phyloP scores from a whole-genome alignment of 1,284 basidiomycete species.

The Trametes pubescens region DNA sequence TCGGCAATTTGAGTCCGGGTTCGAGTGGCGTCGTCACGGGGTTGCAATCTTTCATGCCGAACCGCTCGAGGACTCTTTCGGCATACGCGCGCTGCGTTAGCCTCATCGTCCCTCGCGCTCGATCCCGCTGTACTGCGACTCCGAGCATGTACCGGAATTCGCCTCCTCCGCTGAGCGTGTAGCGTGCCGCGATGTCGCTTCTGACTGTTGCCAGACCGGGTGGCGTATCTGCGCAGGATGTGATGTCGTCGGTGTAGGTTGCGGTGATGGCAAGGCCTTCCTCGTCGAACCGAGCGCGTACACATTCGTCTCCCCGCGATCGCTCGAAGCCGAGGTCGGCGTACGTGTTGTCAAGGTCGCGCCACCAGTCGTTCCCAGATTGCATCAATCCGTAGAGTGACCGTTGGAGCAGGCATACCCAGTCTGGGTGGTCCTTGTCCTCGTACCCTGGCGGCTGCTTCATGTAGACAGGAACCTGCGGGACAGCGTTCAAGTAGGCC shows the following conservation, averaged over 20 bases:
- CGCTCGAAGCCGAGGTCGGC: background rate
- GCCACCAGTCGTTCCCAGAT: background rate
- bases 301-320: background rate
- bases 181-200: background rate
- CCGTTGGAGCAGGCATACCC: slow-evolving; percentile 31
- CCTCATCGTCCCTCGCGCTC: slow-evolving; percentile 19
- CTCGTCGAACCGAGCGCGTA: background rate
- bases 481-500: slow-evolving; percentile 46
- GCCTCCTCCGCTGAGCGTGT: background rate
- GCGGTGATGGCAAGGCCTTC: background rate
- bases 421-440: slow-evolving; percentile 26
- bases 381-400: slow-evolving; percentile 39
- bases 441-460: slow-evolving; percentile 42
- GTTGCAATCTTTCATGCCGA: slow-evolving; percentile 26
- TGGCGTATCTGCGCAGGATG: background rate
- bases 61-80: slow-evolving; percentile 27
- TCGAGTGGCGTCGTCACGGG: slow-evolving; percentile 33
- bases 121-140: background rate
- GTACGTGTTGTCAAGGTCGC: background rate
- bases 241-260: background rate
- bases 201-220: background rate
- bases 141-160: slow-evolving; percentile 9
- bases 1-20: slow-evolving; percentile 22
- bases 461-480: slow-evolving; percentile 53
- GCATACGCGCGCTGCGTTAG: slow-evolving; percentile 42